Conservation (phyloP, 1,139 yeast genomes). For the Candida freyschussii region DNA sequence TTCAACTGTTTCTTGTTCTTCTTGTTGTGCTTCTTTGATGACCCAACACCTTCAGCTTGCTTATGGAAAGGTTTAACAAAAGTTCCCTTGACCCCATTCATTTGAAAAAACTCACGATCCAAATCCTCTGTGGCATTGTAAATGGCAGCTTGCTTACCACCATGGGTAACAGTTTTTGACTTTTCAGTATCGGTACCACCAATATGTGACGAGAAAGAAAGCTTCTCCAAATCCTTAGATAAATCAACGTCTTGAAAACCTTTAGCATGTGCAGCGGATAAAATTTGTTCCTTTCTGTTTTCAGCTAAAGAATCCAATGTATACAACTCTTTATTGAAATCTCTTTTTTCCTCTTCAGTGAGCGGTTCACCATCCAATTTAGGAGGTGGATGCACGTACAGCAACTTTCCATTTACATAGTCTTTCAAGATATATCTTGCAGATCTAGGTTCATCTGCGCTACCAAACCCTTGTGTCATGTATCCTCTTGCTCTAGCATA, state of each 20-base stretch:
- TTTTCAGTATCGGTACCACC: conserved; percentile 40
- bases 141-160: conserved; percentile 79
- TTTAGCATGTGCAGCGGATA: conserved; percentile 52
- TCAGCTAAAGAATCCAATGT: conserved; percentile 62
- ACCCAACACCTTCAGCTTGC: conserved; percentile 29
- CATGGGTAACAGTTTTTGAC: conserved; percentile 48
- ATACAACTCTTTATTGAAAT: conserved; percentile 72
- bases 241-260: conserved; percentile 54
- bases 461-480: conserved; percentile 96
- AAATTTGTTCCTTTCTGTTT: conserved; percentile 66
- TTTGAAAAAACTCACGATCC: conserved; percentile 77
- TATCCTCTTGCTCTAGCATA: conserved; percentile 97
- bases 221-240: conserved; percentile 60
- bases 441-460: conserved; percentile 96
- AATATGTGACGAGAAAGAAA: conserved; percentile 78
- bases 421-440: conserved; percentile 90
- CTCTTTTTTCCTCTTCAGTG: conserved; percentile 47
- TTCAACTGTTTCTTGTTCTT: conserved; percentile 52
- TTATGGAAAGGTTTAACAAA: conserved; percentile 71
- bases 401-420: conserved; percentile 85
- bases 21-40: conserved; percentile 71
- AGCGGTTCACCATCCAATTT: conserved; percentile 35
- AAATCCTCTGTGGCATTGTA: conserved; percentile 73
- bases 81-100: conserved; percentile 60
- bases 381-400: conserved; percentile 89